A percentile compares a stretch with the other conserved stretches of the same genome.
Evolutionary conservation across 2,329 filamentous ascomycete genomes (phyloP).

Genomic region (Graphilbum fragrans): DNA sequence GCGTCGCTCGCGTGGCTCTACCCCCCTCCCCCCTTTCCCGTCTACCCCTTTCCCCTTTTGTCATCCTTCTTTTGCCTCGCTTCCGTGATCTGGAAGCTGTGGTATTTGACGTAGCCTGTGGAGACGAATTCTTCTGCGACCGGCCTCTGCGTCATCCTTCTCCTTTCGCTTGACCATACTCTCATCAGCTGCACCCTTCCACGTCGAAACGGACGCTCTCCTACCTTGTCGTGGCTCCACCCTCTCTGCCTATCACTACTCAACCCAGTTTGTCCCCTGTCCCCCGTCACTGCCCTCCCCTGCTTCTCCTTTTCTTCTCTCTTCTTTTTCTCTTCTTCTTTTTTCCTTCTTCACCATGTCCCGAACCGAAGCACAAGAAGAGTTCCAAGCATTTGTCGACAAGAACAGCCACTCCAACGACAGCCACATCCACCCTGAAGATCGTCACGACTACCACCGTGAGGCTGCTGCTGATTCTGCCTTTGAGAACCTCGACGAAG

Average conservation of each 20-base stretch:
- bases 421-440: constrained; percentile 42
- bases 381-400: constrained; percentile 51
- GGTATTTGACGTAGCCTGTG: too few relatives aligned
- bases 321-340: background rate
- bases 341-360: constrained; percentile 31
- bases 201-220: too few relatives aligned
- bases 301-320: background rate
- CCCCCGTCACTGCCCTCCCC: background rate
- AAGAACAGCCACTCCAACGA: constrained; percentile 34
- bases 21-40: background rate
- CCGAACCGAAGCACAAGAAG: constrained; percentile 43
- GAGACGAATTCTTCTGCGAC: too few relatives aligned
- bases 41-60: background rate
- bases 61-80: background rate
- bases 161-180: too few relatives aligned
- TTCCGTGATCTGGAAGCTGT: too few relatives aligned
- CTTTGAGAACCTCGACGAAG: constrained; percentile 40
- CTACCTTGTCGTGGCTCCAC: too few relatives aligned
- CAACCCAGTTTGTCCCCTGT: too few relatives aligned
- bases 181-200: too few relatives aligned
- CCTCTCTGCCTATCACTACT: too few relatives aligned
- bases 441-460: constrained; percentile 30
- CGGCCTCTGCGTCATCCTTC: too few relatives aligned
- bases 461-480: constrained; percentile 19
- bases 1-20: background rate